These are phyloP conservation scores for Coelastrella sp. DNA, from an alignment of 139 green algal genomes.

Conservation along the genomic window DNA sequence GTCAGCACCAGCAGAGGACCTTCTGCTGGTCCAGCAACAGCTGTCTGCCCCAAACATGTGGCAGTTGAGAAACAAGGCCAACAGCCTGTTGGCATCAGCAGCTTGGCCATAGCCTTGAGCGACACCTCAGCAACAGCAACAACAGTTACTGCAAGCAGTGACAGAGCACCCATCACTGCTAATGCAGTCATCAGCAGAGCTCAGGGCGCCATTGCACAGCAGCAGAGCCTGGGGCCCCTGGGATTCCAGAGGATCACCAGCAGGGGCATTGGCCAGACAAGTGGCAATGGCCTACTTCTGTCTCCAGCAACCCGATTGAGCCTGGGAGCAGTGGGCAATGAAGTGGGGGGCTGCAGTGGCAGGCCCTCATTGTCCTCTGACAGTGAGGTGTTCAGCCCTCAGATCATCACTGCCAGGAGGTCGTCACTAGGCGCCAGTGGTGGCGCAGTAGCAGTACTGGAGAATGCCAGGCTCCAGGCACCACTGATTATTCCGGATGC, in stretches of 20 bases:
- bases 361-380: not conserved
- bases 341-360: not conserved
- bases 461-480: not conserved
- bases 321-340: slow-evolving; percentile 6
- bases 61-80: not conserved
- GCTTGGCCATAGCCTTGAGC: not conserved
- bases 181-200: not conserved
- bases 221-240: not conserved
- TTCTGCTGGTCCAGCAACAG: not conserved
- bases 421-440: not conserved
- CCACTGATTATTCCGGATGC: not conserved
- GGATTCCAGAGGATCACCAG: not conserved
- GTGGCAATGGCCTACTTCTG: not conserved
- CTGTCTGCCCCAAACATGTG: not conserved
- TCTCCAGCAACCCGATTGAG: slow-evolving; percentile 34
- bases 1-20: not conserved
- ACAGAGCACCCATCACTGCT: not conserved
- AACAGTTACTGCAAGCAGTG: not conserved
- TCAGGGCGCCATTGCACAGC: not conserved
- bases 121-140: not conserved
- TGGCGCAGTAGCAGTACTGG: not conserved
- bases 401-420: not conserved
- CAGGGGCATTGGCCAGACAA: too few relatives aligned
- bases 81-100: not conserved
- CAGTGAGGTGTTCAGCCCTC: not conserved